Conservation (phyloP, 805 yeast genomes). For the Priceomyces medius region DNA sequence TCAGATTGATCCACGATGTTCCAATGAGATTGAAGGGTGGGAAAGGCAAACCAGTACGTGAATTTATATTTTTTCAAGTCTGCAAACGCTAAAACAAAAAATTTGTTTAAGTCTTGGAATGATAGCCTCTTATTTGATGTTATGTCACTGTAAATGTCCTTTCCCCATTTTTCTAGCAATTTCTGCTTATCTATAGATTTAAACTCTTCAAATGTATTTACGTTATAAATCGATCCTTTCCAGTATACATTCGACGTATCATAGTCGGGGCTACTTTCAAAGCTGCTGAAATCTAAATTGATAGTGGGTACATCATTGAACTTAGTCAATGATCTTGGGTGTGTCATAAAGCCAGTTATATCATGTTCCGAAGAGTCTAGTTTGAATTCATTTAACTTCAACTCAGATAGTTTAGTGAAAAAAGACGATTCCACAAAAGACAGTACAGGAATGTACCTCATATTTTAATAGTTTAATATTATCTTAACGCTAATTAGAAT, state of each 20-base stretch:
- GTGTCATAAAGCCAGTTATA: constrained; percentile 44
- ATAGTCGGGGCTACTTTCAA: constrained; percentile 12
- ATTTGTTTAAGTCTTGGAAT: constrained; percentile 33
- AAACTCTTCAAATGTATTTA: constrained; percentile 86
- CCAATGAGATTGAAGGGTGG: constrained; percentile 62
- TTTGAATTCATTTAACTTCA: constrained; percentile 72
- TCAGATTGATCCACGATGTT: constrained; percentile 9
- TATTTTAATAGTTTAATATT: background rate
- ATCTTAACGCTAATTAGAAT: background rate
- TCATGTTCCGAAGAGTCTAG: constrained; percentile 50
- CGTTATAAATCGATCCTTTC: constrained; percentile 48
- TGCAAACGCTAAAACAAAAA: constrained; percentile 60
- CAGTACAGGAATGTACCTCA: constrained; percentile 47
- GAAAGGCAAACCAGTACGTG: constrained; percentile 87
- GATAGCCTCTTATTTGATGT: constrained; percentile 29
- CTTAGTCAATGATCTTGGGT: constrained; percentile 33
- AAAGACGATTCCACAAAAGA: constrained; percentile 87
- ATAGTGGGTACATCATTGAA: constrained; percentile 36
- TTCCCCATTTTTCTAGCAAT: constrained; percentile 47
- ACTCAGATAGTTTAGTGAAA: constrained; percentile 68
- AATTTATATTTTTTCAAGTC: constrained; percentile 88
- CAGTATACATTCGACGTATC: constrained; percentile 17
- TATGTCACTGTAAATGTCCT: constrained; percentile 17
- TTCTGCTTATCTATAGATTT: constrained; percentile 62
- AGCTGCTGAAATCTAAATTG: constrained; percentile 35